Base-by-base conservation (phyloP, 2,329 filamentous ascomycete genomes). In the Myriosclerotinia scirpicola region DNA sequence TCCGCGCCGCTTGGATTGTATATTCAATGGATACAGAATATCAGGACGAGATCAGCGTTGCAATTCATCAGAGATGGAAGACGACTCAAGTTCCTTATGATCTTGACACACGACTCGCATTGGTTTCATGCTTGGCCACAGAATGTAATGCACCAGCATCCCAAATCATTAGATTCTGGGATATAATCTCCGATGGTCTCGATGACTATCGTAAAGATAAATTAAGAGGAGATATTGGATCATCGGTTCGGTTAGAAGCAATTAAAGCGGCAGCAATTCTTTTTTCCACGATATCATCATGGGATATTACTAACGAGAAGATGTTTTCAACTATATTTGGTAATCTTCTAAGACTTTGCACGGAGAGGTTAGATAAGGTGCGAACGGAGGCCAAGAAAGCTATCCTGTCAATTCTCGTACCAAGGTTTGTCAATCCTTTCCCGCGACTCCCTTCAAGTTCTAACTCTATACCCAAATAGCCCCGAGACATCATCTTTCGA, bases 351-450 rank as follows among this genome's bases (percentile, higher is more conserved):
- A 85, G 93, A 1, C 82, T 98, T 17, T 88, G 92, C 2, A 86
- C 91, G 0, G 95, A 99, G 78, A 97, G 96, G 76, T 83, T 98
- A 2, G 94, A 98, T 77, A 90, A 92, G 69, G 90, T 98, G 22
- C 87, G 95, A 34, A 80, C 85, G 0, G 84, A 87, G 69, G 90
- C 88, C 1, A 87, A 89, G 68, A 78, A 80, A 42, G 82, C 83
- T 12, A 73, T 89, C 55, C 78, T 78, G 5, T 70, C 84, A 55
- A 73, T 80, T 30, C 71, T 65, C 30, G 22, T 50, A 15, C 44
- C 48, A 52, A 50, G 40, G 65, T 66, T 7, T 0, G 58, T 52
- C 26, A n/a, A 11, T 1, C 8, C 12, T 4, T 22, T 30, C 6
- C 1, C n/a, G 14, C 4, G 15, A 20, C 2, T 20, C 0, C 15